Percentiles rank a stretch among this genome's conserved stretches.
Evolutionary conservation across 345 rosid species (phyloP).

Genomic region (Pistacia integerrima): DNA sequence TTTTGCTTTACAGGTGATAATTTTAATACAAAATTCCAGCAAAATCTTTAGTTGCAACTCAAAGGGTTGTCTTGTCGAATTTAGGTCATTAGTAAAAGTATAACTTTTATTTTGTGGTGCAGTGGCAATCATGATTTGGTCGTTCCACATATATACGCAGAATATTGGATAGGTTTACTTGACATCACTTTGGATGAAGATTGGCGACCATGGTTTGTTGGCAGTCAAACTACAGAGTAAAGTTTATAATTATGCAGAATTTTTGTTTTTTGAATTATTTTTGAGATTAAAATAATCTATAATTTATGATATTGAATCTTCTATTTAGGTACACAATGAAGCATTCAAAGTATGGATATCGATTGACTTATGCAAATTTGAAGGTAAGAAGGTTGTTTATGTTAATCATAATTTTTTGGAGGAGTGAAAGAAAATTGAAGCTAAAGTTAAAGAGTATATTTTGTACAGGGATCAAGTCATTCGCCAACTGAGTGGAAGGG

Average conservation of each 20-base stretch:
- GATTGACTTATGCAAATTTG: conserved; percentile 1
- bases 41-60: too few species aligned
- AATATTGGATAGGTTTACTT: conserved; percentile 31
- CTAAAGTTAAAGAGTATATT: not conserved
- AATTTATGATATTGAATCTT: not conserved
- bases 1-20: not conserved
- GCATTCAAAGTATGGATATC: conserved; percentile 3
- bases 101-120: not conserved
- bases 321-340: not conserved
- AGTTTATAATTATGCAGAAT: not conserved
- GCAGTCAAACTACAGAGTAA: conserved; percentile 44
- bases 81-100: too few species aligned
- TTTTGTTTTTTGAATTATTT: too few species aligned
- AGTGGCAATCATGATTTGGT: conserved; percentile 40
- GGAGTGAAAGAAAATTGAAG: not conserved
- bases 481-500: conserved; percentile 4
- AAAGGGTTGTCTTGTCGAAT: too few species aligned
- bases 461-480: conserved; percentile 10
- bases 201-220: conserved; percentile 46
- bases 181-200: conserved; percentile 22
- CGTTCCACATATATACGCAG: conserved; percentile 28
- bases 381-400: not conserved
- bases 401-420: not conserved
- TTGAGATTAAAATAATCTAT: too few species aligned
- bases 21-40: not conserved